Percentiles rank a stretch among this genome's conserved stretches.
Evolutionary conservation across 2,329 filamentous ascomycete genomes (phyloP).

Genomic region (Colletotrichum trifolii): DNA sequence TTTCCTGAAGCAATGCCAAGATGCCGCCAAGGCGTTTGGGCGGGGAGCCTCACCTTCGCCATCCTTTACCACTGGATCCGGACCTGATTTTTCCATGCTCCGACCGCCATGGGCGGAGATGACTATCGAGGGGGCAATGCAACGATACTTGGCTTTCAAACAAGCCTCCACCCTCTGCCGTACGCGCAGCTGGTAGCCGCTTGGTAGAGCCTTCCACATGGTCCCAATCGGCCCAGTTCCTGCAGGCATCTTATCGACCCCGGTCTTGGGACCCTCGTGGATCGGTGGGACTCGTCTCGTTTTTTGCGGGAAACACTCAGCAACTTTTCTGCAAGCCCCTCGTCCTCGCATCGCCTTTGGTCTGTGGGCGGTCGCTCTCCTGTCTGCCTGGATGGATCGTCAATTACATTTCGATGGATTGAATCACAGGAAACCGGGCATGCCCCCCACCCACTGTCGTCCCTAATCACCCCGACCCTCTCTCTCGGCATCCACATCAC

Average conservation of each 20-base stretch:
- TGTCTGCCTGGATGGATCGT: slow-evolving; percentile 9
- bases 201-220: slow-evolving; percentile 13
- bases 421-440: slow-evolving; percentile 9
- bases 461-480: slow-evolving; percentile 29
- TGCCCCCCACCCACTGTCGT: slow-evolving; percentile 14
- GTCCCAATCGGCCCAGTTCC: slow-evolving; percentile 14
- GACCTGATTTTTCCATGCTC: slow-evolving; percentile 28
- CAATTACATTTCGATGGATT: slow-evolving; percentile 3
- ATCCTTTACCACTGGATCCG: slow-evolving; percentile 26
- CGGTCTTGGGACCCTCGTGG: slow-evolving; percentile 9
- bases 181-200: slow-evolving; percentile 20
- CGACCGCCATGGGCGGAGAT: slow-evolving; percentile 27
- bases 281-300: background rate
- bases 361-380: background rate
- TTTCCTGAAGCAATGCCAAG: slow-evolving; percentile 27
- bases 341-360: slow-evolving; percentile 17
- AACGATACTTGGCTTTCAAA: slow-evolving; percentile 24
- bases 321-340: slow-evolving; percentile 23
- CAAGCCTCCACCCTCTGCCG: slow-evolving; percentile 6
- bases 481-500: slow-evolving; percentile 1
- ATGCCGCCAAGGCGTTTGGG: slow-evolving; percentile 24
- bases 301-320: background rate
- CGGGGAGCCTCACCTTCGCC: slow-evolving; percentile 29
- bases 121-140: slow-evolving; percentile 14
- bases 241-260: slow-evolving; percentile 3